phyloP scores from a whole-genome alignment of 305 asterid genomes.

The Andrographis paniculata region DNA sequence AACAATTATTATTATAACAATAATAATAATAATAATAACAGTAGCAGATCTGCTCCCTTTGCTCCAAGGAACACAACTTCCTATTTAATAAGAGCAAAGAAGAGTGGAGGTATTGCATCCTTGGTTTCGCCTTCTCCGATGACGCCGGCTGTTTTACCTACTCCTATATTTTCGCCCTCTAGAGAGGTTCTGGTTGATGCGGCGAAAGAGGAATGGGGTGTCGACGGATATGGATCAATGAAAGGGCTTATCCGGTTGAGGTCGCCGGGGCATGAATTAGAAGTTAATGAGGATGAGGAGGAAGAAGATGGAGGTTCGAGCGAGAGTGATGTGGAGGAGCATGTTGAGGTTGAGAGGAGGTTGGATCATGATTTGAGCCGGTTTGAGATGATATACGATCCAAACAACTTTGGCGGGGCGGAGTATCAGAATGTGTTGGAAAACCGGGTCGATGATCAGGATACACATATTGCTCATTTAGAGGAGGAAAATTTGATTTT shows the following conservation, averaged over 20 bases:
- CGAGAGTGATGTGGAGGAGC: conserved; percentile 85
- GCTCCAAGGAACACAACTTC: conserved; percentile 72
- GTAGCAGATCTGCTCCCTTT: conserved; percentile 41
- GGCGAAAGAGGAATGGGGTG: conserved; percentile 64
- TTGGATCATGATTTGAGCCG: conserved; percentile 75
- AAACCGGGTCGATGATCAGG: conserved; percentile 75
- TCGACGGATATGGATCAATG: conserved; percentile 58
- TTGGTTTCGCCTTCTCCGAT: conserved; percentile 66
- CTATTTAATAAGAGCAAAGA: conserved; percentile 56
- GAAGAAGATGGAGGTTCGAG: conserved; percentile 74
- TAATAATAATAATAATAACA: conserved; percentile 8
- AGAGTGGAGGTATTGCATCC: conserved; percentile 74
- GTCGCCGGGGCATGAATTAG: conserved; percentile 57
- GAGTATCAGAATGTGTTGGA: conserved; percentile 55
- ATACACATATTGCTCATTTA: conserved; percentile 62
- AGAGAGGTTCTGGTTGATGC: conserved; percentile 51
- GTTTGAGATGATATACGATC: conserved; percentile 67
- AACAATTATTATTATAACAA: conserved; percentile 14
- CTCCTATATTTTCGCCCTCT: conserved; percentile 52
- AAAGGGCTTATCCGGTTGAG: conserved; percentile 62
- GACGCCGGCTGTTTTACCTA: conserved; percentile 49
- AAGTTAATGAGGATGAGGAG: conserved; percentile 39
- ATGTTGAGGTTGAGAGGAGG: conserved; percentile 76
- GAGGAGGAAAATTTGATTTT: conserved; percentile 70
- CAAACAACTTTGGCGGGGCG: conserved; percentile 30